Evolutionary conservation across 148 eudicot species (phyloP).

Genomic region (Vaccinium macrocarpon): DNA sequence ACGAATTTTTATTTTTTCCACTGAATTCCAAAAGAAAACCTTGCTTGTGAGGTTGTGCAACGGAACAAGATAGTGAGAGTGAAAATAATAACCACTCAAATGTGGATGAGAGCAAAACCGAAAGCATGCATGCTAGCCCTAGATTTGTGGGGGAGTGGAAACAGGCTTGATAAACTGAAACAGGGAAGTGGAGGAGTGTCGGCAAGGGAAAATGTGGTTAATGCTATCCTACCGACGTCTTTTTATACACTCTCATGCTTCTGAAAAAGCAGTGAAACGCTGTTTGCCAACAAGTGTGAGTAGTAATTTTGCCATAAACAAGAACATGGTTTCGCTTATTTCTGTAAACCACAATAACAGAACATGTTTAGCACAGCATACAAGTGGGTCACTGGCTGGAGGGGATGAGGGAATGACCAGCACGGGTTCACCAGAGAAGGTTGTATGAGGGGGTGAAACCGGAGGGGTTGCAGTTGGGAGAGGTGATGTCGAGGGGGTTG

Average conservation of each 20-base stretch:
- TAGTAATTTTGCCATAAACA: background rate
- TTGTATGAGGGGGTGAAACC: background rate
- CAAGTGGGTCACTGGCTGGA: background rate
- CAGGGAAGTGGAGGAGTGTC: too few relatives aligned
- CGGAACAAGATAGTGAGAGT: too few relatives aligned
- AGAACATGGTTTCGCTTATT: background rate
- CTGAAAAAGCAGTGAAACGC: background rate
- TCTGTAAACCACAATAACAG: background rate
- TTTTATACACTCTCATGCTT: background rate
- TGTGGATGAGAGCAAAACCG: too few relatives aligned
- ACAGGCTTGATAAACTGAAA: too few relatives aligned
- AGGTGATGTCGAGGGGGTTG: background rate
- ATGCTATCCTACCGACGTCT: too few relatives aligned
- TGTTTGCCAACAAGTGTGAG: background rate
- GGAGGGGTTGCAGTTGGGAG: background rate
- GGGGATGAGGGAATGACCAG: background rate
- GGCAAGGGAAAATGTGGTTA: too few relatives aligned
- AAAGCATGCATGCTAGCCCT: too few relatives aligned
- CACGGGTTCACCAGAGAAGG: background rate
- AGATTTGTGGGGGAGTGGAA: too few relatives aligned
- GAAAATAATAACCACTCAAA: too few relatives aligned
- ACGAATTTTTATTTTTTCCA: background rate
- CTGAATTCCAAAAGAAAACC: background rate
- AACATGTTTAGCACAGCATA: background rate
- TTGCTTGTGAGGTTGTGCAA: too few relatives aligned